Base-by-base conservation (phyloP, 148 eudicot genomes). In the Cornus kousa region DNA sequence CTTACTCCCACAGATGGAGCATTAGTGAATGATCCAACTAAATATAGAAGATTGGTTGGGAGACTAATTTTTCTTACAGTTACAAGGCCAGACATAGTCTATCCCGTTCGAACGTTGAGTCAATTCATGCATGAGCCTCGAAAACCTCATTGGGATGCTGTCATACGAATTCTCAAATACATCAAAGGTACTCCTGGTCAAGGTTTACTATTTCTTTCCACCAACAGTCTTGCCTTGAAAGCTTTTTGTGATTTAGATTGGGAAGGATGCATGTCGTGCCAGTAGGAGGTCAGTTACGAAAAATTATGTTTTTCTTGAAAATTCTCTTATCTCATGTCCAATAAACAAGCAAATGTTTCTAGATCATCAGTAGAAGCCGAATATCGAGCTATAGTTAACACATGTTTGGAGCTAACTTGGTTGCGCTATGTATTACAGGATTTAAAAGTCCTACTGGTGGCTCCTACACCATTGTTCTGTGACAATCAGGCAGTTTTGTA, bases 161-260 rank as follows among this genome's bases (percentile, higher is more conserved):
- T 64, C n/a, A 73, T 75, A 17, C 53, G 70, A 1, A 55, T 73
- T 17, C 75, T 53, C 32, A 53, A 50, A 24, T 75, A 62, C 37
- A 2, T 75, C 2, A 75, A 75, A n/a, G n/a, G n/a, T n/a, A n/a
- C n/a, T n/a, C n/a, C n/a, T n/a, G n/a, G n/a, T n/a, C n/a, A n/a
- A n/a, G n/a, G n/a, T n/a, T n/a, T n/a, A n/a, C n/a, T n/a, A n/a
- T n/a, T n/a, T n/a, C n/a, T n/a, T n/a, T n/a, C n/a, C n/a, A n/a
- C n/a, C n/a, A n/a, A n/a, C n/a, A n/a, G n/a, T n/a, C n/a, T n/a
- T n/a, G n/a, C n/a, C n/a, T n/a, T n/a, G n/a, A n/a, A n/a, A n/a
- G n/a, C n/a, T n/a, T n/a, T n/a, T n/a, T n/a, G n/a, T n/a, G 78
- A 66, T 66, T 39, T 57, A 10, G 78, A 75, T 66, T 75, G 70